These are phyloP conservation scores for Priceomyces medius DNA, from an alignment of 805 yeast genomes.

Conservation along the genomic window DNA sequence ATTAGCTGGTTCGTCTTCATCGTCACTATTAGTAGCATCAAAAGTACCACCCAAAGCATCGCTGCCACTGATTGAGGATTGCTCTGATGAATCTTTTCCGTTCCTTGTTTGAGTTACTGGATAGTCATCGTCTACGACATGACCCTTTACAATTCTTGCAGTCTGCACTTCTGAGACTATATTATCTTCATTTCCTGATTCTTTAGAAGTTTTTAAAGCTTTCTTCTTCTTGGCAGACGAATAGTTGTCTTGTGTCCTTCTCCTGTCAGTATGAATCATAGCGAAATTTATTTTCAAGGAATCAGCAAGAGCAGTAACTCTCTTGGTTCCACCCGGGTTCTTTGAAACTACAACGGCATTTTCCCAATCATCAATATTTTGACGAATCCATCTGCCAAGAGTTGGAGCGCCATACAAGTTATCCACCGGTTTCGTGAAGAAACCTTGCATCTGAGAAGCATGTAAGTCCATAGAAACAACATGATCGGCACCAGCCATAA, in stretches of 20 bases:
- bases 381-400: slow-evolving; percentile 92
- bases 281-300: slow-evolving; percentile 94
- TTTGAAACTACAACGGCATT: slow-evolving; percentile 96
- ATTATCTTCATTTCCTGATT: slow-evolving; percentile 65
- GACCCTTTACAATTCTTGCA: slow-evolving; percentile 95
- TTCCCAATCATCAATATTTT: slow-evolving; percentile 79
- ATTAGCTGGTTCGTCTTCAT: slow-evolving; percentile 72
- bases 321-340: slow-evolving; percentile 97
- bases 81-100: slow-evolving; percentile 5
- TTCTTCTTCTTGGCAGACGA: slow-evolving; percentile 40
- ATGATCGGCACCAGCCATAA: slow-evolving; percentile 99
- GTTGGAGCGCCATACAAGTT: slow-evolving; percentile 96
- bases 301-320: slow-evolving; percentile 98
- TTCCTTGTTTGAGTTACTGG: slow-evolving; percentile 19
- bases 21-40: slow-evolving; percentile 75
- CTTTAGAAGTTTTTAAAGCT: slow-evolving; percentile 38
- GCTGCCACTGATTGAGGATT: slow-evolving; percentile 22
- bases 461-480: slow-evolving; percentile 95
- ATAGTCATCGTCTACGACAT: slow-evolving; percentile 88
- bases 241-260: slow-evolving; percentile 74
- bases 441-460: slow-evolving; percentile 99
- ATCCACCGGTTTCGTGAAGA: slow-evolving; percentile 95
- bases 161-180: slow-evolving; percentile 84
- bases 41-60: slow-evolving; percentile 80
- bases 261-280: slow-evolving; percentile 97